Evolutionary conservation across 2,329 filamentous ascomycete genomes (phyloP).

Genomic region (Dactylonectria estremocensis): DNA sequence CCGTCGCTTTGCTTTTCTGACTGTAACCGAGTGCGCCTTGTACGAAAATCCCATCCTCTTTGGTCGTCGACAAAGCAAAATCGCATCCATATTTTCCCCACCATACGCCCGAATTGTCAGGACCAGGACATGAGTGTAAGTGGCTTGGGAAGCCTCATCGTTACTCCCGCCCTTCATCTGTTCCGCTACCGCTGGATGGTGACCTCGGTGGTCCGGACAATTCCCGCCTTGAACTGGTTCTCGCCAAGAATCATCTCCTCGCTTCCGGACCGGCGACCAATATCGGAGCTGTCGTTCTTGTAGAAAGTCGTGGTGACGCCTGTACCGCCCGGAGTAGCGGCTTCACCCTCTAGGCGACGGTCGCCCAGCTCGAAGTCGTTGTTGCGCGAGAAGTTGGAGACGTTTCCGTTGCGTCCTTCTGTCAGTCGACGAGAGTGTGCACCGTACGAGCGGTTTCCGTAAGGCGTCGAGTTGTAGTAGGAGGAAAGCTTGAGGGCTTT

Average conservation of each 20-base stretch:
- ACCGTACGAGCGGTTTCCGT: conserved; percentile 27
- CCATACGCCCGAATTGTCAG: background rate
- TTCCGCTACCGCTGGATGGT: conserved; percentile 13
- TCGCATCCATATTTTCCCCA: background rate
- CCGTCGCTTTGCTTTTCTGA: background rate
- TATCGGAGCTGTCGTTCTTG: conserved; percentile 16
- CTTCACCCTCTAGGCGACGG: conserved; percentile 21
- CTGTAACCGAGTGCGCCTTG: background rate
- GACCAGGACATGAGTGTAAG: background rate
- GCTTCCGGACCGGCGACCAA: conserved; percentile 25
- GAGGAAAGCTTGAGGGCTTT: conserved; percentile 47
- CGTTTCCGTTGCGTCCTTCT: conserved; percentile 1
- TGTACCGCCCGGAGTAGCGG: background rate
- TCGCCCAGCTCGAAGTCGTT: conserved; percentile 34
- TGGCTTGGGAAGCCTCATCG: background rate
- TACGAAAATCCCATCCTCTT: conserved; percentile 12
- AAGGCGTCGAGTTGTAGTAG: conserved; percentile 24
- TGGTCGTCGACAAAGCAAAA: conserved; percentile 3
- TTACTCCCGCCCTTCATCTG: too few species aligned
- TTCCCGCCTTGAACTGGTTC: conserved; percentile 22
- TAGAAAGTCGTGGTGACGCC: conserved; percentile 29
- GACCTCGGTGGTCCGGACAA: conserved; percentile 32
- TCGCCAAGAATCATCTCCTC: conserved; percentile 34
- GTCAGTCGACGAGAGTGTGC: conserved; percentile 26
- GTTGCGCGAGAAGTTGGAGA: conserved; percentile 23